A percentile compares a stretch with the other conserved stretches of the same genome.
Evolutionary conservation across 2,329 filamentous ascomycete genomes (phyloP).

Genomic region (Diaporthe sp.): DNA sequence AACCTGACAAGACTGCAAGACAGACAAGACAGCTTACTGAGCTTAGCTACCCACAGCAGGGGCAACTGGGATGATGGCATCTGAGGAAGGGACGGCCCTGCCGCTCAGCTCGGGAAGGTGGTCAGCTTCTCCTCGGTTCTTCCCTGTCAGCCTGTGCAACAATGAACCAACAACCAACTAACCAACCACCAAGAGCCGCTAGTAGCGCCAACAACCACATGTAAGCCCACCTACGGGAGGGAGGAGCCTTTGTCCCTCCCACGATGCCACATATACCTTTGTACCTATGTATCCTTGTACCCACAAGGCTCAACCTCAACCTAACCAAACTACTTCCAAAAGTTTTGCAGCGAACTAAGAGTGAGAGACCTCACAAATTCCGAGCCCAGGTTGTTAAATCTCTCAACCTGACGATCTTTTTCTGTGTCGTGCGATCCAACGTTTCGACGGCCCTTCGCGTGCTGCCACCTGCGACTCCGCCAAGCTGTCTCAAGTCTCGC

Average conservation of each 20-base stretch:
- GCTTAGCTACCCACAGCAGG: background rate
- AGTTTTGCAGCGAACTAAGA: background rate
- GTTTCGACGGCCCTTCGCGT: conserved; percentile 9
- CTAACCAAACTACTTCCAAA: background rate
- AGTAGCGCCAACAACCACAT: too few species aligned
- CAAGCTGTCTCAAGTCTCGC: conserved; percentile 27
- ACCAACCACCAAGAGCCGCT: background rate
- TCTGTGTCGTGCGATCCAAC: background rate
- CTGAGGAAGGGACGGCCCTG: background rate
- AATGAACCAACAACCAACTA: background rate
- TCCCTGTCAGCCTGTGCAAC: background rate
- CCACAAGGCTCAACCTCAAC: background rate
- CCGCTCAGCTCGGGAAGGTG: background rate
- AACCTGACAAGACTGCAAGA: too few species aligned
- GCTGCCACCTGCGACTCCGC: conserved; percentile 24
- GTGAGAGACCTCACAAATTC: background rate
- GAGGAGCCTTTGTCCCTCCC: background rate
- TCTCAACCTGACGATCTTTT: background rate
- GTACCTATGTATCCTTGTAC: background rate
- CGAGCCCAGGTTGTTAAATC: background rate
- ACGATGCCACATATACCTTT: background rate
- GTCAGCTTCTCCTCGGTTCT: background rate
- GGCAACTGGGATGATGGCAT: background rate
- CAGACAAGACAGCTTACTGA: background rate
- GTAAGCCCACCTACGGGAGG: background rate